A percentile compares a stretch with the other conserved stretches of the same genome.
phyloP scores from a whole-genome alignment of 164 flowering plant genomes.

The Liriodendron chinense region DNA sequence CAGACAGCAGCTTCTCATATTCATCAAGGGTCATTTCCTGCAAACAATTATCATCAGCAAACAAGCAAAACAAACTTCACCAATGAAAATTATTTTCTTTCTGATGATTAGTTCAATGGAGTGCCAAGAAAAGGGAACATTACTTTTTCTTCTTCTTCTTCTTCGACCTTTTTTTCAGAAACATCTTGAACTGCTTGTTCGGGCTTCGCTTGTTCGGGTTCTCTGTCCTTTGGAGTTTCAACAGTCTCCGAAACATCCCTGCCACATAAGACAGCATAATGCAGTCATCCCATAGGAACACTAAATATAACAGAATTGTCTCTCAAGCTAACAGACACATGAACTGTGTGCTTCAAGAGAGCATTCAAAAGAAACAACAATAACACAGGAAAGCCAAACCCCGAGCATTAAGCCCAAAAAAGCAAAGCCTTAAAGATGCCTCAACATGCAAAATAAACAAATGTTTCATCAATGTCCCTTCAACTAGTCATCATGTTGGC shows the following conservation, averaged over 20 bases:
- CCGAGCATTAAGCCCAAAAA: neutral
- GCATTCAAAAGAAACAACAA: neutral
- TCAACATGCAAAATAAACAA: too few relatives aligned
- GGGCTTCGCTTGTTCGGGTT: slow-evolving; percentile 14
- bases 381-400: neutral
- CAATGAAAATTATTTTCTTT: neutral
- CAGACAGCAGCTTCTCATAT: slow-evolving; percentile 27
- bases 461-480: too few relatives aligned
- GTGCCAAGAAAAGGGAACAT: neutral
- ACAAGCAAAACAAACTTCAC: neutral
- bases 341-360: neutral
- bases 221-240: slow-evolving; percentile 17
- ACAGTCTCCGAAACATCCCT: slow-evolving; percentile 24
- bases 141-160: slow-evolving; percentile 30
- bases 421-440: neutral
- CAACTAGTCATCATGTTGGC: too few relatives aligned
- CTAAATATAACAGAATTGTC: neutral
- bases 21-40: slow-evolving; percentile 39
- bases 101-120: neutral
- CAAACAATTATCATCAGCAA: neutral
- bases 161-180: slow-evolving; percentile 16
- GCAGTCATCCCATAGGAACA: neutral
- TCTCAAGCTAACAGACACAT: neutral
- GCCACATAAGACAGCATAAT: neutral
- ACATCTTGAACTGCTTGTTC: slow-evolving; percentile 14